phyloP scores from a whole-genome alignment of 2,329 filamentous ascomycete species.

The Verticillium nubilum region DNA sequence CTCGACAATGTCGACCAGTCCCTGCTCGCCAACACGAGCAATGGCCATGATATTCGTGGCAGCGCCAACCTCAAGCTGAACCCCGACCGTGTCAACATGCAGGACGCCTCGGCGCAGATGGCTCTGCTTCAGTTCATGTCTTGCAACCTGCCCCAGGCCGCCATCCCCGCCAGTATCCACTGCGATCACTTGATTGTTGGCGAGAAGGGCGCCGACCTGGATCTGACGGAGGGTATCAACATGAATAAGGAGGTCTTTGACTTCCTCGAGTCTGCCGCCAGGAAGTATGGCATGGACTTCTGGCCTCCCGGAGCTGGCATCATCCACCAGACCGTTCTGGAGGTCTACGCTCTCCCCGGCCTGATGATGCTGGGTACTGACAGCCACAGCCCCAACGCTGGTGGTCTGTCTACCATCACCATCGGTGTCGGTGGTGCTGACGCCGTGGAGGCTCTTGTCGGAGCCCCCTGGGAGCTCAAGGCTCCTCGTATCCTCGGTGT shows the following conservation, averaged over 20 bases:
- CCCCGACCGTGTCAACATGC: slow-evolving; percentile 97
- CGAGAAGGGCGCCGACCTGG: slow-evolving; percentile 79
- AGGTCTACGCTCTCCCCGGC: slow-evolving; percentile 96
- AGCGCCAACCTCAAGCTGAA: slow-evolving; percentile 93
- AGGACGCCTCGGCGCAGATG: slow-evolving; percentile 98
- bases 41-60: slow-evolving; percentile 78
- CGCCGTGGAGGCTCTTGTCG: slow-evolving; percentile 92
- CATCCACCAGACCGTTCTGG: slow-evolving; percentile 95
- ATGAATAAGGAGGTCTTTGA: slow-evolving; percentile 97
- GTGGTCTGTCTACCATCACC: slow-evolving; percentile 85
- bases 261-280: slow-evolving; percentile 87
- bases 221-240: slow-evolving; percentile 78
- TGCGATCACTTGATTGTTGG: slow-evolving; percentile 99
- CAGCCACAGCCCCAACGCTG: slow-evolving; percentile 96
- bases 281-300: slow-evolving; percentile 91
- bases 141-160: slow-evolving; percentile 81
- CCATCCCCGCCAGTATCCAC: slow-evolving; percentile 94
- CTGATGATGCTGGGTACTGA: slow-evolving; percentile 99
- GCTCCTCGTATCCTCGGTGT: slow-evolving; percentile 88
- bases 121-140: slow-evolving; percentile 98
- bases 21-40: slow-evolving; percentile 73
- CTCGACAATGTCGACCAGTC: slow-evolving; percentile 86
- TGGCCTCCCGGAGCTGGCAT: slow-evolving; percentile 93
- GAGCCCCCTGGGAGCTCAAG: slow-evolving; percentile 96
- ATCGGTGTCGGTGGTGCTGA: slow-evolving; percentile 97